Evolutionary conservation across 2,329 filamentous ascomycete species (phyloP).

Genomic region (Cadophora gregata): DNA sequence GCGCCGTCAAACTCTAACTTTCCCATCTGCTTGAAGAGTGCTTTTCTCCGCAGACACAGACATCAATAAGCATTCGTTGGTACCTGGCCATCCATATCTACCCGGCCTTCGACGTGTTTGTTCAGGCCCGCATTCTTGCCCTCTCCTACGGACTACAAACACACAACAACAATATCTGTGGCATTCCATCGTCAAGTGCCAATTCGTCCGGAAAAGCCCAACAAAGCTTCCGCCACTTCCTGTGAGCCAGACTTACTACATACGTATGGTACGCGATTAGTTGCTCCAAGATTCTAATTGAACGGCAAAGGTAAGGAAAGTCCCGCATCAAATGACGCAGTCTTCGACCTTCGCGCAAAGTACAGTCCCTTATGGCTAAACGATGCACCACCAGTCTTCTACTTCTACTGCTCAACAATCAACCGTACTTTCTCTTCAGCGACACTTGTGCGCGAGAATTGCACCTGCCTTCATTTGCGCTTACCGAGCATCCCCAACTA

Average conservation of each 20-base stretch:
- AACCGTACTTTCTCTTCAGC: neutral
- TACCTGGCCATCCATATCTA: too few relatives aligned
- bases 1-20: neutral
- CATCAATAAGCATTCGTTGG: too few relatives aligned
- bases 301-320: conserved; percentile 13
- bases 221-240: neutral
- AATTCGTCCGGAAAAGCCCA: neutral
- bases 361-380: neutral
- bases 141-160: neutral
- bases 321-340: neutral
- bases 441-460: neutral
- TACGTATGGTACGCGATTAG: too few relatives aligned
- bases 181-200: neutral
- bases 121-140: neutral
- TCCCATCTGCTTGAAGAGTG: neutral
- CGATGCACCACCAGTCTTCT: conserved; percentile 3
- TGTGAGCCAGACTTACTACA: neutral
- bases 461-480: neutral
- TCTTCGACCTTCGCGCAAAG: neutral
- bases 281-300: neutral
- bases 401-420: neutral
- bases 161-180: neutral
- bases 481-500: neutral
- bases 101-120: neutral
- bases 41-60: neutral